phyloP scores from a whole-genome alignment of 108 stramenopile genomes.

The Stephanodiscus minutulus region DNA sequence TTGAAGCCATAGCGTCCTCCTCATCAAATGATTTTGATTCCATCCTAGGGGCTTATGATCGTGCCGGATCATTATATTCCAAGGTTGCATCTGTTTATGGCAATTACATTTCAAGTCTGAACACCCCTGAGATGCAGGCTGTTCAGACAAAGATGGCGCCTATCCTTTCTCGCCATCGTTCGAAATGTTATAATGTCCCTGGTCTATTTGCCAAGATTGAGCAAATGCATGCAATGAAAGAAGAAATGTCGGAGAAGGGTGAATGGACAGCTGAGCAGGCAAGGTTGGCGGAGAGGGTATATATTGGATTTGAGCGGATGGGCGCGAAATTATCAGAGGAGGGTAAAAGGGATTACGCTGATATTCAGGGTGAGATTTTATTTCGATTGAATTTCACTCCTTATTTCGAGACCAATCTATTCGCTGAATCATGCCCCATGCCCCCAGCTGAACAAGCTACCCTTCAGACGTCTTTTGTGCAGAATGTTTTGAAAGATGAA shows the following conservation, averaged over 20 bases:
- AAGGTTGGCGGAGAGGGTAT: slow-evolving; percentile 72
- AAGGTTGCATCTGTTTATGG: slow-evolving; percentile 56
- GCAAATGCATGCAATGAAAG: slow-evolving; percentile 43
- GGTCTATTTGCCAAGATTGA: slow-evolving; percentile 72
- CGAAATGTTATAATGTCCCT: slow-evolving; percentile 51
- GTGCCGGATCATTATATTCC: slow-evolving; percentile 40
- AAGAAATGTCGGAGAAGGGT: slow-evolving; percentile 29
- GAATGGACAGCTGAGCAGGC: slow-evolving; percentile 56
- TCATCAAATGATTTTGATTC: slow-evolving; percentile 54
- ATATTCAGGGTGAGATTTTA: slow-evolving; percentile 51
- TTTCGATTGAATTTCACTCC: no score
- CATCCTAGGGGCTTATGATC: slow-evolving; percentile 62
- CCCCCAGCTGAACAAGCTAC: slow-evolving; percentile 68
- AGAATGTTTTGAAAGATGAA: slow-evolving; percentile 81
- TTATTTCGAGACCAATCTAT: no score
- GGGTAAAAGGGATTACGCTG: slow-evolving; percentile 59
- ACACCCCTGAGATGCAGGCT: slow-evolving; percentile 57
- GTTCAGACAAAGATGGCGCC: slow-evolving; percentile 72
- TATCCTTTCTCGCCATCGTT: slow-evolving; percentile 55
- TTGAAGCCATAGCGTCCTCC: slow-evolving; percentile 57
- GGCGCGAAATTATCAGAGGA: slow-evolving; percentile 61
- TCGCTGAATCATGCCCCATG: no score
- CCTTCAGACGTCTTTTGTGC: slow-evolving; percentile 62
- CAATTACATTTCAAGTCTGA: slow-evolving; percentile 57
- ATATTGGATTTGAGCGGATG: slow-evolving; percentile 67